phyloP scores from a whole-genome alignment of 1,139 yeast species.

The Blastobotrys ciferrii region DNA sequence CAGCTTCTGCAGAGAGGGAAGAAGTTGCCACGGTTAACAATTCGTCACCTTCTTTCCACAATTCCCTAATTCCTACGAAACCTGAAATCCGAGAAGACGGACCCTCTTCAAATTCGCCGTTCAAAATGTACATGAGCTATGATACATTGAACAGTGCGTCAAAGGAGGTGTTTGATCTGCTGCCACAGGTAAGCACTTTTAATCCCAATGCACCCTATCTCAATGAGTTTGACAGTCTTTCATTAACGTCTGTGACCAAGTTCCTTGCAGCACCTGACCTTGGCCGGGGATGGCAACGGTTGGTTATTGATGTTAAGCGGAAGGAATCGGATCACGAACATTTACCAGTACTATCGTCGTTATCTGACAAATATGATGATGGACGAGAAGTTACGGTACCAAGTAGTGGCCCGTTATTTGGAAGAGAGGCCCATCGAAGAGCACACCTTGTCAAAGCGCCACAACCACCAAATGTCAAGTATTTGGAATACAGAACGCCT shows the following conservation, averaged over 20 bases:
- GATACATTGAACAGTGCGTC: slow-evolving; percentile 49
- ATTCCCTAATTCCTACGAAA: slow-evolving; percentile 17
- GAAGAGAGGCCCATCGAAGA: slow-evolving; percentile 23
- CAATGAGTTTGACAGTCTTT: slow-evolving; percentile 33
- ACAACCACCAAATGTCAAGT: slow-evolving; percentile 77
- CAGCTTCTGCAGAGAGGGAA: not conserved
- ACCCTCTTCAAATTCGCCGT: slow-evolving; percentile 24
- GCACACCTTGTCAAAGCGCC: slow-evolving; percentile 54
- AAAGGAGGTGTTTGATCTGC: slow-evolving; percentile 28
- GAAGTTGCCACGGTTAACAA: not conserved
- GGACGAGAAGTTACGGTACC: slow-evolving; percentile 1
- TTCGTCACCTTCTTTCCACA: not conserved
- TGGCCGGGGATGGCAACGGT: slow-evolving; percentile 34
- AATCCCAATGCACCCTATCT: slow-evolving; percentile 30
- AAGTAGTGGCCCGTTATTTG: slow-evolving; percentile 20
- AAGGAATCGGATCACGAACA: slow-evolving; percentile 8
- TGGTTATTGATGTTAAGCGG: slow-evolving; percentile 29
- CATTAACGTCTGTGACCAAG: slow-evolving; percentile 35
- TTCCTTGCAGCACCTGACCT: slow-evolving; percentile 35
- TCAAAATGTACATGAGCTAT: slow-evolving; percentile 54
- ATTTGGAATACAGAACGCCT: slow-evolving; percentile 78
- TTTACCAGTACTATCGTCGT: not conserved
- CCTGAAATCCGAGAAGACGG: slow-evolving; percentile 12
- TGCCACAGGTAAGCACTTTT: slow-evolving; percentile 29
- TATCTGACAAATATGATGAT: not conserved